Percentiles rank a stretch among this genome's conserved stretches.
Conservation (phyloP, 441 rosid species). For the Eutrema salsugineum region DNA sequence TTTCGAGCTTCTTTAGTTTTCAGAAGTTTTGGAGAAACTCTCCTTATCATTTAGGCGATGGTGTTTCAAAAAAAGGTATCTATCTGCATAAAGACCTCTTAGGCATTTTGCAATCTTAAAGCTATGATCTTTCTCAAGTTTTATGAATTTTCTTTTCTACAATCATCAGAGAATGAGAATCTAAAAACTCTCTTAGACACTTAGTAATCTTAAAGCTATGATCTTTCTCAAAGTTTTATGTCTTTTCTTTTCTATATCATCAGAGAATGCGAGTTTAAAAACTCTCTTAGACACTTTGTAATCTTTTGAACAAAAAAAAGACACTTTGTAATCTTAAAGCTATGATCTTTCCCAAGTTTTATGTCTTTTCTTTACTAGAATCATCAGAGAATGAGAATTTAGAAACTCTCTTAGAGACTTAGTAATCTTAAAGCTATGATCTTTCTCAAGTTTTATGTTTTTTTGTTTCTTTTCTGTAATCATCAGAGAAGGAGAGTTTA, state of each 20-base stretch:
- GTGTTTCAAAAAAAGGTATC: slow-evolving; percentile 32
- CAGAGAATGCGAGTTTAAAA: slow-evolving; percentile 42
- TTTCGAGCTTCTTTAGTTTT: slow-evolving; percentile 26
- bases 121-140: no score
- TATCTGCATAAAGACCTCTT: neutral
- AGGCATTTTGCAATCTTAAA: no score
- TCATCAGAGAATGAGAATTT: slow-evolving; percentile 42
- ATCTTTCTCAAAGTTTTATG: neutral
- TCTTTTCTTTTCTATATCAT: neutral
- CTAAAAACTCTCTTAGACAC: neutral
- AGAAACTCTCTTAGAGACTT: slow-evolving; percentile 1
- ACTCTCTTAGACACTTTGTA: neutral
- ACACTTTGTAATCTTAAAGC: neutral
- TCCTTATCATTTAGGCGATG: slow-evolving; percentile 46
- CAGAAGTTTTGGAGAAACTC: slow-evolving; percentile 46
- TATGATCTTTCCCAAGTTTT: neutral
- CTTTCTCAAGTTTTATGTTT: neutral
- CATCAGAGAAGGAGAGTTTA: slow-evolving; percentile 42
- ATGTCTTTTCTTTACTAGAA: neutral
- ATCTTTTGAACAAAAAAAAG: neutral
- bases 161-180: slow-evolving; percentile 42
- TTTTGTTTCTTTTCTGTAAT: neutral
- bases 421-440: neutral
- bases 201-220: neutral
- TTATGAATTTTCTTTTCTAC: no score